Evolutionary conservation across 306 rosid genomes (phyloP).

Genomic region (Begonia loranthoides): DNA sequence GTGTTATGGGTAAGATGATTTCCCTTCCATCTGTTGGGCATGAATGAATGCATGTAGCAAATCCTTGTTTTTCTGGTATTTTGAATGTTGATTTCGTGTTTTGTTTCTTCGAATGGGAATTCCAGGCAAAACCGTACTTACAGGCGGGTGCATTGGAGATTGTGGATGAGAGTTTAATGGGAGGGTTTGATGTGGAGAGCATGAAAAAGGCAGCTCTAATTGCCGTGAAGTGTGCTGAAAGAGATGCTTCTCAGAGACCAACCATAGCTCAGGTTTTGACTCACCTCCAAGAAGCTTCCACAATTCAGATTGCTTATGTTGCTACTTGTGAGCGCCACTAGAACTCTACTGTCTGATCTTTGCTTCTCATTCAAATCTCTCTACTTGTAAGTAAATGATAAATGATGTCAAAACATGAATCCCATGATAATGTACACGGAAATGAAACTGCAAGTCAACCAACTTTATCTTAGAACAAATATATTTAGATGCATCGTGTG

Average conservation of each 20-base stretch:
- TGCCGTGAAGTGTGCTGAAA: slow-evolving; percentile 65
- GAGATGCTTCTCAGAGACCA: slow-evolving; percentile 85
- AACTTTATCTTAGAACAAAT: too few species aligned
- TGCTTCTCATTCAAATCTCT: background rate
- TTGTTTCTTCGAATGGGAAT: background rate
- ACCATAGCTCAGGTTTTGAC: slow-evolving; percentile 60
- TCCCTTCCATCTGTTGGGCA: background rate
- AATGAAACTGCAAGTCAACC: too few species aligned
- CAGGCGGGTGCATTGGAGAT: slow-evolving; percentile 87
- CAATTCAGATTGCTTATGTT: slow-evolving; percentile 52
- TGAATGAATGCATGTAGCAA: background rate
- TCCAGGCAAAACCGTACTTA: slow-evolving; percentile 87
- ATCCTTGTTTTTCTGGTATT: background rate
- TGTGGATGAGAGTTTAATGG: slow-evolving; percentile 58
- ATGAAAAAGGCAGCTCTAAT: slow-evolving; percentile 56
- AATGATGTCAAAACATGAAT: background rate
- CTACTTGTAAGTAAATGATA: background rate
- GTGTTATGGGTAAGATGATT: slow-evolving; percentile 64
- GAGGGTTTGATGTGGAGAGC: slow-evolving; percentile 50
- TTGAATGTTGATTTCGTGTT: too few species aligned
- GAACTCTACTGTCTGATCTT: background rate
- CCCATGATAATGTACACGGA: too few species aligned
- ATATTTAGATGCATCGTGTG: too few species aligned
- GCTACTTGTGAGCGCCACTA: slow-evolving; percentile 19
- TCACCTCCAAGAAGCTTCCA: slow-evolving; percentile 62